Evolutionary conservation across 2,329 filamentous ascomycete genomes (phyloP).

Genomic region (Aspergillus puulaauensis): DNA sequence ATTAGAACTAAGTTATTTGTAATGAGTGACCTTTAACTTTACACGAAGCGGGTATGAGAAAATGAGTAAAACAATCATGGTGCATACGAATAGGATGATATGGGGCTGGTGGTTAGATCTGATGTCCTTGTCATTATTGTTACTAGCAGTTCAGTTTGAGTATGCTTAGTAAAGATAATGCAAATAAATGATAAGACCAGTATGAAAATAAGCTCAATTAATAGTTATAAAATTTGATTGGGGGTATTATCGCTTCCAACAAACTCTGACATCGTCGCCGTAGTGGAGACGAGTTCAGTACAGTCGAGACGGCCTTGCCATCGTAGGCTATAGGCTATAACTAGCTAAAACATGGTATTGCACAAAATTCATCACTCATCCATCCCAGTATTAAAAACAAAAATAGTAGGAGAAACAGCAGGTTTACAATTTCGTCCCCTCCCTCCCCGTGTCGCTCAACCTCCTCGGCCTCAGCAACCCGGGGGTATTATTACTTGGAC

Average conservation of each 20-base stretch:
- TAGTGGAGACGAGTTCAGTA: background rate
- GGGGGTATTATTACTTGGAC: constrained; percentile 9
- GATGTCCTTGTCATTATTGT: background rate
- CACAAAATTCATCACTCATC: background rate
- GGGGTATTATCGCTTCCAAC: background rate
- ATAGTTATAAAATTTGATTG: background rate
- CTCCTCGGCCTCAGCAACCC: constrained; percentile 31
- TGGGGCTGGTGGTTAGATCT: background rate
- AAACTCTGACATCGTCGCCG: too few relatives aligned
- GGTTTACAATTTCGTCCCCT: constrained; percentile 39
- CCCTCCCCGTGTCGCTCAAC: constrained; percentile 41
- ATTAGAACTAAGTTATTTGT: constrained; percentile 1
- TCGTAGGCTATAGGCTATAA: background rate
- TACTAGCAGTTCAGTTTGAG: background rate
- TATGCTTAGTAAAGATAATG: background rate
- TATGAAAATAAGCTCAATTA: background rate
- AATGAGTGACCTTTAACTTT: background rate
- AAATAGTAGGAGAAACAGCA: background rate
- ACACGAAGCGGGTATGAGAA: background rate
- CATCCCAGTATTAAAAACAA: background rate
- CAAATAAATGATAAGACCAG: background rate
- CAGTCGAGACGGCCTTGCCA: background rate
- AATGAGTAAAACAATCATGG: background rate
- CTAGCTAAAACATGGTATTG: too few relatives aligned
- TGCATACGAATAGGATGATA: background rate